A percentile compares a stretch with the other conserved stretches of the same genome.
Evolutionary conservation across 352 stramenopile species (phyloP).

Genomic region (Bremia lactucae): DNA sequence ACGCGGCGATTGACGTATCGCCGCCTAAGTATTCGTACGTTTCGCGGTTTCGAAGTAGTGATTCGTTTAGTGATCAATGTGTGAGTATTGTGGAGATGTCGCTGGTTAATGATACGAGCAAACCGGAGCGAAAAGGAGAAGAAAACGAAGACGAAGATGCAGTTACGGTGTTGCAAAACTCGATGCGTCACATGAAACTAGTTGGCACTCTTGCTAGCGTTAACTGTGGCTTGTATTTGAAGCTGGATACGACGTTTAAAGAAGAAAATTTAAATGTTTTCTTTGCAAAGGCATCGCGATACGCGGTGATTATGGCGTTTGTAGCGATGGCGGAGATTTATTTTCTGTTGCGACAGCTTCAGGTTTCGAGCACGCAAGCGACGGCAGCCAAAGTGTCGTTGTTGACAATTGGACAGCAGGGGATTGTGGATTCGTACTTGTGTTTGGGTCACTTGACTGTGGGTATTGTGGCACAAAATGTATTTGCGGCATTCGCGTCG

Average conservation of each 20-base stretch:
- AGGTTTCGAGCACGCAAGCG: constrained; percentile 78
- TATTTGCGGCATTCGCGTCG: constrained; percentile 93
- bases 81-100: constrained; percentile 74
- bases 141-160: constrained; percentile 25
- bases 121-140: constrained; percentile 4
- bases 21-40: constrained; percentile 72
- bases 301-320: constrained; percentile 79
- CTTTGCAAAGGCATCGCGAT: constrained; percentile 67
- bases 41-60: constrained; percentile 64
- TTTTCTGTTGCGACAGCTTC: constrained; percentile 72
- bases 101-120: constrained; percentile 33
- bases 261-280: constrained; percentile 79
- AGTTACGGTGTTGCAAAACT: constrained; percentile 25
- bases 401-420: constrained; percentile 77
- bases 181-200: constrained; percentile 38
- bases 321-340: constrained; percentile 82
- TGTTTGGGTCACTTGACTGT: constrained; percentile 93
- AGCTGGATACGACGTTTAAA: constrained; percentile 63
- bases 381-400: constrained; percentile 74
- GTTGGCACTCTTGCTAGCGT: constrained; percentile 57
- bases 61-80: constrained; percentile 78
- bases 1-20: constrained; percentile 62
- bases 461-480: constrained; percentile 88
- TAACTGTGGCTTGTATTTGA: constrained; percentile 68
- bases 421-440: constrained; percentile 90